phyloP scores from a whole-genome alignment of 371 early-diverging fungal species.

The Rhizomucor miehei region DNA sequence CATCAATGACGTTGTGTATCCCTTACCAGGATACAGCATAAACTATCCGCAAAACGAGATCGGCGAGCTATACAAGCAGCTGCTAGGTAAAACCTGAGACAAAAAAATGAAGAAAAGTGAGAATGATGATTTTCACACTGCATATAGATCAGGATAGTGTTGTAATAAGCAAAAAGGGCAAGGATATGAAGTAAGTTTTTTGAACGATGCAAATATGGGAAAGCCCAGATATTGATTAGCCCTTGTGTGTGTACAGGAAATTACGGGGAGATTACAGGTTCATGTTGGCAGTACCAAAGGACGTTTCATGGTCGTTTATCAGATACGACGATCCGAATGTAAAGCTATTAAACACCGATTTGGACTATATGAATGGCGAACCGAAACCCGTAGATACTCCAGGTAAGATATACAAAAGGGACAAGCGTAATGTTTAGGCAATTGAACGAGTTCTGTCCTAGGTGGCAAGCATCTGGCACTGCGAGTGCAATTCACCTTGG shows the following conservation, averaged over 20 bases:
- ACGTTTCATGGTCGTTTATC: constrained; percentile 37
- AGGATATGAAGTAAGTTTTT: neutral
- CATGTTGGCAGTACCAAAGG: constrained; percentile 50
- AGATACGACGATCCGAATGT: constrained; percentile 66
- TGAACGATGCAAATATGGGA: no score
- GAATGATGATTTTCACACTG: neutral
- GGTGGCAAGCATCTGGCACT: constrained; percentile 71
- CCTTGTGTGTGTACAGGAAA: constrained; percentile 40
- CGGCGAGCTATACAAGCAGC: constrained; percentile 56
- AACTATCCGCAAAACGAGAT: constrained; percentile 81
- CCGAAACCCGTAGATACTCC: constrained; percentile 37
- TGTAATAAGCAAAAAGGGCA: constrained; percentile 2
- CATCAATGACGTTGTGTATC: constrained; percentile 88
- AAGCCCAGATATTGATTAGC: no score
- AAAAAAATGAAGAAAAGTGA: neutral
- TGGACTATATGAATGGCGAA: constrained; percentile 58
- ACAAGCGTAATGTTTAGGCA: no score
- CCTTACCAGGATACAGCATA: constrained; percentile 81
- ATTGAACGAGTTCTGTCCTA: neutral
- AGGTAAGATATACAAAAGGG: no score
- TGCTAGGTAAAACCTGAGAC: constrained; percentile 53
- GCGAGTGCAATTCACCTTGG: constrained; percentile 74
- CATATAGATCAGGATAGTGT: constrained; percentile 14
- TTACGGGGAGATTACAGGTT: constrained; percentile 82
- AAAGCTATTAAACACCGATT: constrained; percentile 68